Conservation (phyloP, 1,139 yeast genomes). For the Taphrina pruni region DNA sequence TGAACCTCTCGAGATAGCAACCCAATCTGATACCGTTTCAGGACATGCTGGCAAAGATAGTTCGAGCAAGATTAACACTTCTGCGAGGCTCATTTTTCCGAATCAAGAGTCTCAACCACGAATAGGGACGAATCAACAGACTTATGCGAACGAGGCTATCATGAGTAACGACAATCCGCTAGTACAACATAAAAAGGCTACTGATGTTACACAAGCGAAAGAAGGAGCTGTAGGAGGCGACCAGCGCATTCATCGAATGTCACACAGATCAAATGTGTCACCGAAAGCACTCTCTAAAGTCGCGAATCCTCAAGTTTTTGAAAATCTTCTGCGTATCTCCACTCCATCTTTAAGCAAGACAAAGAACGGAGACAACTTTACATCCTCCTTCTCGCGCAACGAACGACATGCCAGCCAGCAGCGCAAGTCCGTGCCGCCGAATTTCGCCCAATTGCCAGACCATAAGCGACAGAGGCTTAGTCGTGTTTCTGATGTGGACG, state of each 20-base stretch:
- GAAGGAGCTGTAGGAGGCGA: not conserved
- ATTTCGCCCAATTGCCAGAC: not conserved
- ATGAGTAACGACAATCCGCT: not conserved
- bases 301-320: conserved; percentile 1
- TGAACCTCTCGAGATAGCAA: not conserved
- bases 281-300: not conserved
- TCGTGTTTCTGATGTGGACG: not conserved
- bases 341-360: not conserved
- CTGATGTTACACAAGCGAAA: not conserved
- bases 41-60: not conserved
- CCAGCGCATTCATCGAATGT: too few relatives aligned
- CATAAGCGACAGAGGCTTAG: not conserved
- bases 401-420: not conserved
- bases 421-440: conserved; percentile 5
- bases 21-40: not conserved
- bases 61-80: not conserved
- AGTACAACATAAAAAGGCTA: not conserved
- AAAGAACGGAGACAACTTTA: too few relatives aligned
- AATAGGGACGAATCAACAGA: not conserved
- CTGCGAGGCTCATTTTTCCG: not conserved
- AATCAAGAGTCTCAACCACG: not conserved
- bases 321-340: conserved; percentile 1
- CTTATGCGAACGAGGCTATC: not conserved
- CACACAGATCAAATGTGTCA: not conserved
- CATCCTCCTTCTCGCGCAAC: not conserved